These are phyloP conservation scores for Firmiana major DNA, from an alignment of 345 rosid species.

Conservation along the genomic window DNA sequence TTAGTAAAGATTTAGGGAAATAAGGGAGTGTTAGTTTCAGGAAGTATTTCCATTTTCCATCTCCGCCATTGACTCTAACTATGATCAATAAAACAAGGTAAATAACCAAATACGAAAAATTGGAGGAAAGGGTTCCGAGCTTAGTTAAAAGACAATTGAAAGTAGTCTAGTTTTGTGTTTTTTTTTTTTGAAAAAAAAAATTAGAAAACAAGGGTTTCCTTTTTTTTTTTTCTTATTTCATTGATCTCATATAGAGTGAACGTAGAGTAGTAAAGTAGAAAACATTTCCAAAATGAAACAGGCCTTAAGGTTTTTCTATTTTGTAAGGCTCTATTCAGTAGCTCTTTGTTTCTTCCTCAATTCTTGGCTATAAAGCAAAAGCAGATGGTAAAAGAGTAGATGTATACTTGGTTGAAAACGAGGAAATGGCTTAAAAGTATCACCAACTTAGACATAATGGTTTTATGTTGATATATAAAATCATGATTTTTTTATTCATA, in stretches of 20 bases:
- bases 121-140: not conserved
- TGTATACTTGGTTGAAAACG: not conserved
- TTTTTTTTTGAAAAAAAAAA: too few species aligned
- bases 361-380: not conserved
- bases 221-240: not conserved
- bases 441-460: not conserved
- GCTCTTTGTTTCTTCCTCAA: not conserved
- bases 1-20: not conserved
- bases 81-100: not conserved
- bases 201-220: not conserved
- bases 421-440: not conserved
- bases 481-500: not conserved
- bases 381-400: not conserved
- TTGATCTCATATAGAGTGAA: not conserved
- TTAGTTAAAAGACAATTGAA: not conserved
- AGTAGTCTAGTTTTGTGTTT: not conserved
- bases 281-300: not conserved
- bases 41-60: not conserved
- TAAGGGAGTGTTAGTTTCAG: not conserved
- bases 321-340: not conserved
- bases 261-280: not conserved
- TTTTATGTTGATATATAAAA: not conserved
- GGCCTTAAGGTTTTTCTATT: not conserved
- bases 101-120: not conserved
- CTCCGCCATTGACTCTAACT: not conserved